These are phyloP conservation scores for Magnolia changhungtana DNA, from an alignment of 164 flowering plant species.

Conservation along the genomic window DNA sequence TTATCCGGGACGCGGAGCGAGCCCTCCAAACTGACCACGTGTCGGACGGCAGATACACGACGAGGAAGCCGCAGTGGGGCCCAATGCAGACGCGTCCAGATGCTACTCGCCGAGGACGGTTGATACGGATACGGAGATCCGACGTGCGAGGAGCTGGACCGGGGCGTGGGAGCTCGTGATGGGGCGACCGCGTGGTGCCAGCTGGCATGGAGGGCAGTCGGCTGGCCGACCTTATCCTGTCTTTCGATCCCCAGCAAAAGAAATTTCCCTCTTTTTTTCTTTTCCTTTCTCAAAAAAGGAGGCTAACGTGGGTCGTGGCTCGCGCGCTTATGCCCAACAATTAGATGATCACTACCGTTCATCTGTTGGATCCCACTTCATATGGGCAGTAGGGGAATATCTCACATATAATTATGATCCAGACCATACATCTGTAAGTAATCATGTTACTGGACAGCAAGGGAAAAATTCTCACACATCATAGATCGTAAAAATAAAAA, in stretches of 20 bases:
- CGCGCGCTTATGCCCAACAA: not conserved
- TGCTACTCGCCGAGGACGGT: not conserved
- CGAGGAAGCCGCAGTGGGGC: not conserved
- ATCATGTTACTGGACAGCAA: not conserved
- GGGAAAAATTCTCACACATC: too few relatives aligned
- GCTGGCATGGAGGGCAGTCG: conserved; percentile 33
- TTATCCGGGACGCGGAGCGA: conserved; percentile 10
- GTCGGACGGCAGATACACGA: not conserved
- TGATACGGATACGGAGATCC: not conserved
- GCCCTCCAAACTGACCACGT: conserved; percentile 4
- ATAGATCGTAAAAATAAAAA: too few relatives aligned
- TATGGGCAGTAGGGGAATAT: not conserved
- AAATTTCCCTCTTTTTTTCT: not conserved
- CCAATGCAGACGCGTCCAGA: not conserved
- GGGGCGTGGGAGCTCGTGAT: conserved; percentile 3
- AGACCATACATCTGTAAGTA: not conserved
- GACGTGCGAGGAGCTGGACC: not conserved
- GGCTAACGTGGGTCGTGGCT: not conserved
- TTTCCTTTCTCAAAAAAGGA: not conserved
- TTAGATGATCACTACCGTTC: not conserved
- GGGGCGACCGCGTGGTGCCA: conserved; percentile 25
- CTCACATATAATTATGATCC: not conserved
- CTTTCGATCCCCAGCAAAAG: not conserved
- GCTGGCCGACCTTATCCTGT: conserved; percentile 61
- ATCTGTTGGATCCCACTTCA: not conserved